Conservation (phyloP, 2,329 filamentous ascomycete species). For the Hymenoscyphus salicellus region DNA sequence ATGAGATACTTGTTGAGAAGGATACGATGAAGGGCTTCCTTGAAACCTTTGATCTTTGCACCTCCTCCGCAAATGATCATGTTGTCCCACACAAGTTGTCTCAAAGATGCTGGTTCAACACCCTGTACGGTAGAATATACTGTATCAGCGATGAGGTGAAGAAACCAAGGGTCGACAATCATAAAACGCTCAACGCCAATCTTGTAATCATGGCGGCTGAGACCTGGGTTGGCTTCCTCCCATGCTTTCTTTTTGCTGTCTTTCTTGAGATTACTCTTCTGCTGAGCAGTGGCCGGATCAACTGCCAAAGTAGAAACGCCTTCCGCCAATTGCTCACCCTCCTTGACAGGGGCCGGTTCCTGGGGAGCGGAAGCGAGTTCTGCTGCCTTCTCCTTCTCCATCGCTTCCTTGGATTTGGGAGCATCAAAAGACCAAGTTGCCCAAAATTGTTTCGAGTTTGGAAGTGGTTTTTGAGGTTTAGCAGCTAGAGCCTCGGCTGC, state of each 20-base stretch:
- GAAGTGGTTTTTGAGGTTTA: constrained; percentile 55
- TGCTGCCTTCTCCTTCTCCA: constrained; percentile 25
- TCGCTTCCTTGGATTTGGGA: constrained; percentile 43
- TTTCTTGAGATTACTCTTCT: constrained; percentile 33
- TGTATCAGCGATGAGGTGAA: constrained; percentile 79
- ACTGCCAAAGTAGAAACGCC: constrained; percentile 11
- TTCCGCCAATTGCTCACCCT: constrained; percentile 16
- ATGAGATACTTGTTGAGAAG: constrained; percentile 81
- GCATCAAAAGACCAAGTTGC: constrained; percentile 71
- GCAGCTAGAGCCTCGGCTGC: constrained; percentile 48
- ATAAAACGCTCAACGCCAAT: constrained; percentile 73
- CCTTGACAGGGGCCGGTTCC: not conserved
- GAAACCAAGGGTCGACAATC: constrained; percentile 65
- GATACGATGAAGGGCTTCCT: constrained; percentile 79
- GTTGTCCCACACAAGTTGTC: constrained; percentile 86
- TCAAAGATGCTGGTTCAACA: constrained; percentile 80
- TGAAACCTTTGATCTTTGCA: constrained; percentile 70
- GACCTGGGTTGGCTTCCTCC: constrained; percentile 45
- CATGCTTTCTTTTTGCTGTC: constrained; percentile 29
- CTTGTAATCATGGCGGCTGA: constrained; percentile 66
- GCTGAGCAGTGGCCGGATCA: constrained; percentile 16
- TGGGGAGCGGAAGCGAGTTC: constrained; percentile 12
- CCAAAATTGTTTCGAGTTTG: constrained; percentile 68
- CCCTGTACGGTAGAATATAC: constrained; percentile 81
- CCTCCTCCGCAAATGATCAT: constrained; percentile 91